Conservation (phyloP, 2,329 filamentous ascomycete species). For the Colletotrichum lupini region DNA sequence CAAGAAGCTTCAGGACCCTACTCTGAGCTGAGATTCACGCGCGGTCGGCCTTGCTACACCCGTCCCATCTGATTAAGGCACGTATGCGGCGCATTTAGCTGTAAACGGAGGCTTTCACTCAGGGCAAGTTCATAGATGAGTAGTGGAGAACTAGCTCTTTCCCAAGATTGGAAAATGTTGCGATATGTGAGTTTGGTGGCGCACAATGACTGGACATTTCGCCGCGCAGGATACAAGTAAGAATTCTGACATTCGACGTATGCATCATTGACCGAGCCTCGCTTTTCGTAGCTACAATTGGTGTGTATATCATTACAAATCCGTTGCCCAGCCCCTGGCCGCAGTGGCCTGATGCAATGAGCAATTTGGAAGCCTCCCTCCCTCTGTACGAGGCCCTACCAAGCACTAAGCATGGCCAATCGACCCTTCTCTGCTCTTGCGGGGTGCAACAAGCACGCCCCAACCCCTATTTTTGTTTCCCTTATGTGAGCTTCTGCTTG, state of each 20-base stretch:
- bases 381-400: not conserved
- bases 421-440: conserved; percentile 2
- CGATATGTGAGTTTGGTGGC: not conserved
- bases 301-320: conserved; percentile 35
- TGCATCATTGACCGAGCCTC: conserved; percentile 32
- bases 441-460: not conserved
- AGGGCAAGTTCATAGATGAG: not conserved
- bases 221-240: not conserved
- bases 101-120: not conserved
- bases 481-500: conserved; percentile 98
- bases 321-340: conserved; percentile 6
- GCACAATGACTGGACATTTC: not conserved
- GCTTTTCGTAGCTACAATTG: conserved; percentile 30
- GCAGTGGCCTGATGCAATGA: not conserved
- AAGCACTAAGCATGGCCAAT: not conserved
- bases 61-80: not conserved
- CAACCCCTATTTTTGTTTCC: not conserved
- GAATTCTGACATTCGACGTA: conserved; percentile 15
- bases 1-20: not conserved
- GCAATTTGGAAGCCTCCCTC: not conserved
- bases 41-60: not conserved
- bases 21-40: not conserved
- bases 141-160: not conserved
- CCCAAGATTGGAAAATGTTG: not conserved
- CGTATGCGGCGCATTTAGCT: not conserved